These are phyloP conservation scores for Spathaspora hagerdaliae DNA, from an alignment of 805 yeast genomes.

Conservation along the genomic window DNA sequence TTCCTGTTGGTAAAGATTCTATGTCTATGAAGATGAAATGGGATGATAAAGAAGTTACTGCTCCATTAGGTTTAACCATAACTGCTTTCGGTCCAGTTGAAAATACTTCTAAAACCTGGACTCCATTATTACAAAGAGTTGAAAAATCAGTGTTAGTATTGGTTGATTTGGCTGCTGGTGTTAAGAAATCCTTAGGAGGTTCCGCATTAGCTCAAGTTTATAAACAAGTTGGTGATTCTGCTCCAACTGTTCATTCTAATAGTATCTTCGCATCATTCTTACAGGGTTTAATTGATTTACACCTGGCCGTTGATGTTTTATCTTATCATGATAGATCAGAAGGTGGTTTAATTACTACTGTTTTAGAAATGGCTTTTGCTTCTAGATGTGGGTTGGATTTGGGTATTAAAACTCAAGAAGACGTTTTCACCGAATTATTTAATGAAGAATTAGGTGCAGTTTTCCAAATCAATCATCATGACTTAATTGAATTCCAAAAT, in stretches of 20 bases:
- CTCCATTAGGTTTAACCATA: conserved; percentile 88
- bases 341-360: conserved; percentile 87
- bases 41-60: conserved; percentile 87
- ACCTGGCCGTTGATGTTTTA: conserved; percentile 58
- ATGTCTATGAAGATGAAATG: conserved; percentile 99
- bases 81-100: conserved; percentile 90
- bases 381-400: conserved; percentile 81
- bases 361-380: conserved; percentile 95
- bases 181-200: conserved; percentile 68
- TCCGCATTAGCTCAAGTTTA: conserved; percentile 94
- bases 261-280: conserved; percentile 64
- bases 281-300: conserved; percentile 66
- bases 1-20: conserved; percentile 98
- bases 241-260: conserved; percentile 80
- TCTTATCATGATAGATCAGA: conserved; percentile 96
- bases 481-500: conserved; percentile 50
- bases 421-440: conserved; percentile 59
- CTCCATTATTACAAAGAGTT: conserved; percentile 66
- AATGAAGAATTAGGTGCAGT: conserved; percentile 96
- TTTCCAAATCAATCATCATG: conserved; percentile 69
- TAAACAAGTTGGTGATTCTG: conserved; percentile 75
- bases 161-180: conserved; percentile 69
- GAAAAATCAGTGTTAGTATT: conserved; percentile 64
- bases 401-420: conserved; percentile 22
- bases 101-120: conserved; percentile 89